Conservation (phyloP, 1,284 basidiomycete species). For the Sanghuangporus baumii region DNA sequence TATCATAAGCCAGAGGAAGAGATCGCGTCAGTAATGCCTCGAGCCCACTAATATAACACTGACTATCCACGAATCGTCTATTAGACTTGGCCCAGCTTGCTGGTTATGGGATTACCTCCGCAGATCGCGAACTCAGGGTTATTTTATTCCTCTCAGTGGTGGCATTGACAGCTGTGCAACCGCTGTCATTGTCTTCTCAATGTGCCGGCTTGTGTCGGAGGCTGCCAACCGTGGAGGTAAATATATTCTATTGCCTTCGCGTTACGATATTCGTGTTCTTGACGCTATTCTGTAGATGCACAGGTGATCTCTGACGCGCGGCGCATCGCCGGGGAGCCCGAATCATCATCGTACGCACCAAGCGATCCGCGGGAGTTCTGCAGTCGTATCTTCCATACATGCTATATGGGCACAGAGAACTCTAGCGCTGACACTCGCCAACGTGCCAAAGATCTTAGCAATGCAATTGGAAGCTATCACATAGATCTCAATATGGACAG, state of each 20-base stretch:
- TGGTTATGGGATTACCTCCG: conserved; percentile 99
- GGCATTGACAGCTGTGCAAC: conserved; percentile 98
- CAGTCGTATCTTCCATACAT: conserved; percentile 89
- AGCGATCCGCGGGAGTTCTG: conserved; percentile 84
- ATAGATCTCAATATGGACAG: conserved; percentile 96
- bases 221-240: conserved; percentile 69
- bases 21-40: conserved; percentile 71
- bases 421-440: conserved; percentile 83
- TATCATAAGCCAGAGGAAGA: conserved; percentile 95
- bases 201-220: conserved; percentile 87
- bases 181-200: conserved; percentile 91
- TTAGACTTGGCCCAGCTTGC: conserved; percentile 90
- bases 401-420: conserved; percentile 99
- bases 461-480: conserved; percentile 93
- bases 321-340: conserved; percentile 80
- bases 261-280: neutral
- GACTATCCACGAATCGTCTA: conserved; percentile 9
- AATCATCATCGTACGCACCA: conserved; percentile 78
- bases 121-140: conserved; percentile 90
- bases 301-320: conserved; percentile 91
- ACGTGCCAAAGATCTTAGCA: conserved; percentile 81
- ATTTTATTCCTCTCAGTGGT: conserved; percentile 95
- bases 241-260: conserved; percentile 19
- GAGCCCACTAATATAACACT: neutral
- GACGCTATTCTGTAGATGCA: conserved; percentile 43